Base-by-base conservation (phyloP, 2,329 filamentous ascomycete species). In the Fusarium newnesense region DNA sequence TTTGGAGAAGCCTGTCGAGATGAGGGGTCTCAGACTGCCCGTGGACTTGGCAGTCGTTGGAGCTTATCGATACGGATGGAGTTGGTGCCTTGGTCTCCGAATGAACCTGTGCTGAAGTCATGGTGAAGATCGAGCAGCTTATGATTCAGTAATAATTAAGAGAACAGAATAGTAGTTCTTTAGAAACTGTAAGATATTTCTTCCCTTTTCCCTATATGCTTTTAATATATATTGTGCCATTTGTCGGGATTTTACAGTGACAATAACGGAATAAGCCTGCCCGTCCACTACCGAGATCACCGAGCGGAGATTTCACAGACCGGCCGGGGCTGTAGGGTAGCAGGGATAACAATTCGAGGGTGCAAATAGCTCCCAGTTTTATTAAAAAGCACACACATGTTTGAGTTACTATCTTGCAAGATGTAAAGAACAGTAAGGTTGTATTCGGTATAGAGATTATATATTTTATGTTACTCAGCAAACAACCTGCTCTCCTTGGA, bases 1-100 rank as follows among this genome's bases (percentile, higher is more conserved):
- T 46, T 47, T 70, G 69, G 18, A 73, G 65, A 56, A 72, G 62
- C 4, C 32, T 26, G 19, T 72, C 50, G 19, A 70, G 69, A 40
- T 73, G 54, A 36, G 70, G 69, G 24, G 70, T 73, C 10, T 46
- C 40, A 5, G 60, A 69, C 10, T 49, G n/a, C 16, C 42, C 54
- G 8, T 73, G 60, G 24, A 61, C 39, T 30, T 30, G 28, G 15
- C 69, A 72, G 9, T 64, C 26, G 5, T 62, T 49, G 42, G 64
- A 18, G 64, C n/a, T 34, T 26, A 53, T 39, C n/a, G 63, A 52
- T 36, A 39, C 26, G 8, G 18, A 39, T 24, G 18, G 9, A 11
- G 34, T n/a, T 6, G 16, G 15, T 15, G 40, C 16, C 30, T 53
- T 53, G 24, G 40, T 26, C 18, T 61, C 46, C 2, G 30, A 11